Percentiles rank a stretch among this genome's conserved stretches.
phyloP scores from a whole-genome alignment of 75 land plant genomes.

The Isoetes taiwanensis region DNA sequence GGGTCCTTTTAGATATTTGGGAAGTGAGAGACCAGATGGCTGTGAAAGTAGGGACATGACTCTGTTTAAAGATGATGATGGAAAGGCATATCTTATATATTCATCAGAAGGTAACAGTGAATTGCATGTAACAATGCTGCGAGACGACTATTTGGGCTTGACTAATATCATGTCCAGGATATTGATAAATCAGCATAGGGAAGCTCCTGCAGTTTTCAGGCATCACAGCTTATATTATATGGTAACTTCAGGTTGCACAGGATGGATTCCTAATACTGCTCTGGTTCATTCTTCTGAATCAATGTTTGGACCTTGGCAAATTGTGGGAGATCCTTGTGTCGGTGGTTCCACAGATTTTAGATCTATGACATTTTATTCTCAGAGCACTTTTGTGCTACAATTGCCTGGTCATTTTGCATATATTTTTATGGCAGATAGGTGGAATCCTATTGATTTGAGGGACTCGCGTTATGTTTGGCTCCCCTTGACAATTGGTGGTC shows the following conservation, averaged over 20 bases:
- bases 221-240: not conserved
- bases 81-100: not conserved
- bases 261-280: not conserved
- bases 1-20: not conserved
- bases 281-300: not conserved
- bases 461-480: constrained; percentile 2
- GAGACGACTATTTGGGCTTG: not conserved
- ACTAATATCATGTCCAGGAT: not conserved
- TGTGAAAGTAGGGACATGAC: constrained; percentile 4
- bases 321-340: not conserved
- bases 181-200: not conserved
- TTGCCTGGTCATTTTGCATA: not conserved
- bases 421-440: constrained; percentile 1
- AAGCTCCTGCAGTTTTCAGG: constrained; percentile 4
- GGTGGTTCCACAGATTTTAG: not conserved
- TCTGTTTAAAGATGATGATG: not conserved
- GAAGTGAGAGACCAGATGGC: not conserved
- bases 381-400: not conserved
- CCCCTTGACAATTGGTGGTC: not conserved
- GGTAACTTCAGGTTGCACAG: constrained; percentile 3
- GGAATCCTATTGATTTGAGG: not conserved
- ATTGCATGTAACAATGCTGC: not conserved
- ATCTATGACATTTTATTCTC: not conserved
- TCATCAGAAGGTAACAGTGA: not conserved
- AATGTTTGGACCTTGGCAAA: not conserved